Conservation (phyloP, 2,329 filamentous ascomycete genomes). For the Cordyceps tenuipes region DNA sequence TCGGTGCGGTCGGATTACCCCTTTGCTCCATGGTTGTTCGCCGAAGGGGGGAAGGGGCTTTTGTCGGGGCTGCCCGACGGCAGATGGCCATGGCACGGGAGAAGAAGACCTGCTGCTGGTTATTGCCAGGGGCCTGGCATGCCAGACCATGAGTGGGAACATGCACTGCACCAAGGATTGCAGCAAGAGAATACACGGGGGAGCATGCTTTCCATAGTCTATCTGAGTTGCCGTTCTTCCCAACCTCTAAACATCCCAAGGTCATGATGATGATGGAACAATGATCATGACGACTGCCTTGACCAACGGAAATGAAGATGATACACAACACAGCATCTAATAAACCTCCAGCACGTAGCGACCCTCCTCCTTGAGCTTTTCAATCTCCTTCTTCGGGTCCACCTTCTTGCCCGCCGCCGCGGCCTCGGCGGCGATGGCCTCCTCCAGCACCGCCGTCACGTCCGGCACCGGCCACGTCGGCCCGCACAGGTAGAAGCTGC, state of each 20-base stretch:
- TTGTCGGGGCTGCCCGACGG: too few relatives aligned
- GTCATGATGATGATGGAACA: neutral
- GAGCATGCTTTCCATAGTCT: neutral
- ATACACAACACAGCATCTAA: slow-evolving; percentile 37
- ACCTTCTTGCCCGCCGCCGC: slow-evolving; percentile 68
- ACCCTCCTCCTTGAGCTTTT: slow-evolving; percentile 89
- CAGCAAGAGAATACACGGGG: too few relatives aligned
- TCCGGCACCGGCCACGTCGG: slow-evolving; percentile 98
- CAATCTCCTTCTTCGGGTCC: slow-evolving; percentile 83
- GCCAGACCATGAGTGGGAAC: too few relatives aligned
- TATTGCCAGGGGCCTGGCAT: too few relatives aligned
- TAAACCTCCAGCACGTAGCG: slow-evolving; percentile 97
- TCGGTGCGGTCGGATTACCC: neutral
- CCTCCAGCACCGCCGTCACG: slow-evolving; percentile 86
- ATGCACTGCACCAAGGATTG: too few relatives aligned
- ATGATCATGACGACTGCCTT: neutral
- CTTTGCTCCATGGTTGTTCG: neutral
- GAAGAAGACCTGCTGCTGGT: too few relatives aligned
- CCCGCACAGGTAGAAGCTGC: slow-evolving; percentile 93
- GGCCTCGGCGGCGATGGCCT: slow-evolving; percentile 75
- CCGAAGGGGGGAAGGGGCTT: neutral
- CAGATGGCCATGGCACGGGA: too few relatives aligned
- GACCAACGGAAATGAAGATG: neutral
- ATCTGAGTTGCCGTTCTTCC: neutral
- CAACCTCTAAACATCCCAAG: neutral